Conservation (phyloP, 2,329 filamentous ascomycete genomes). For the Cladosporium colombiae region DNA sequence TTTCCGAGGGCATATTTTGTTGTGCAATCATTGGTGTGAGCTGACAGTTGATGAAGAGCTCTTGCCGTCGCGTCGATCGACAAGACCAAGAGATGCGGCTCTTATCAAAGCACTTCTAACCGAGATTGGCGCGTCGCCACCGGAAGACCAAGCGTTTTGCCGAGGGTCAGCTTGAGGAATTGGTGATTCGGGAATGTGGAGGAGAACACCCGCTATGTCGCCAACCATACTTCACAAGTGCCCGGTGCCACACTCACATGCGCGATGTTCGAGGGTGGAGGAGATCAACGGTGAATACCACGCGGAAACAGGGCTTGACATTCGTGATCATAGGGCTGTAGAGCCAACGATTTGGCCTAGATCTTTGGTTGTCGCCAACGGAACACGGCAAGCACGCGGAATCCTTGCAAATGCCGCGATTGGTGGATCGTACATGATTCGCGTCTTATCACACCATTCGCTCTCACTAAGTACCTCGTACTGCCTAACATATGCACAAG, state of each 20-base stretch:
- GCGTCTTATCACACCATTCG: background rate
- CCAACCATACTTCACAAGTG: background rate
- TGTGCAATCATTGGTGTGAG: background rate
- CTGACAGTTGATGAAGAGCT: background rate
- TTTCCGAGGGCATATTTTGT: background rate
- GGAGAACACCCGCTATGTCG: background rate
- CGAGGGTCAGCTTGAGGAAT: background rate
- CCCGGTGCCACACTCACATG: background rate
- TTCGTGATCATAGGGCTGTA: background rate
- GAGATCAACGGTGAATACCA: background rate
- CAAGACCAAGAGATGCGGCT: background rate
- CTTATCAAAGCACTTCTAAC: background rate
- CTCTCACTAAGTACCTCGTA: background rate
- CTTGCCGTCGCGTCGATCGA: background rate
- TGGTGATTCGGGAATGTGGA: slow-evolving; percentile 4
- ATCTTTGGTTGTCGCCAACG: background rate
- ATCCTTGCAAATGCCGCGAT: background rate
- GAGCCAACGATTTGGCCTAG: background rate
- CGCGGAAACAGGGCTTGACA: background rate
- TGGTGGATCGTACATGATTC: background rate
- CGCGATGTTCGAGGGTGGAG: background rate
- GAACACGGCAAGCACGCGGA: background rate
- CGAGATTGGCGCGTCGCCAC: slow-evolving; percentile 5
- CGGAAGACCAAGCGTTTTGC: background rate
- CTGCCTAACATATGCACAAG: background rate